A percentile compares a stretch with the other conserved stretches of the same genome.
Evolutionary conservation across 495 filamentous ascomycete species (phyloP).

Genomic region (Daldinia vernicosa): DNA sequence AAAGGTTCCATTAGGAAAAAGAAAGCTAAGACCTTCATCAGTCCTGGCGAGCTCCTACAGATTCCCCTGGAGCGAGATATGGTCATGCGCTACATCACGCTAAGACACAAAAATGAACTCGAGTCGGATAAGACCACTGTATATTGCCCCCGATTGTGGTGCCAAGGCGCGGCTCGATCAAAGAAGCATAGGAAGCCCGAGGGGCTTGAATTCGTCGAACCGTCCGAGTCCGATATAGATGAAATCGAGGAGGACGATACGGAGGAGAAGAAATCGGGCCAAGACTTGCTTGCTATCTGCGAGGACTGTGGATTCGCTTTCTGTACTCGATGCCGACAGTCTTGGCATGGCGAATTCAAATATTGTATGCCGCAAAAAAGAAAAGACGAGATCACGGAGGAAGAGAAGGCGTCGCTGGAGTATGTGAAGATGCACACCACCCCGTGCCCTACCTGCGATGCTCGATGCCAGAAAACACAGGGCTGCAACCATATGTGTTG

Average conservation of each 20-base stretch:
- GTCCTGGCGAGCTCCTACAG: constrained; percentile 86
- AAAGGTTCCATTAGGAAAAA: constrained; percentile 44
- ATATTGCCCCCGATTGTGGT: constrained; percentile 95
- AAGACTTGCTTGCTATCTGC: constrained; percentile 75
- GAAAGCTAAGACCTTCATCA: constrained; percentile 70
- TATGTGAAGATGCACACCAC: constrained; percentile 84
- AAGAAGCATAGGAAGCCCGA: constrained; percentile 78
- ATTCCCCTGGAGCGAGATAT: constrained; percentile 78
- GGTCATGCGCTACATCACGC: constrained; percentile 83
- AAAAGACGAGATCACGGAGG: constrained; percentile 73
- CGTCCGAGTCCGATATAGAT: constrained; percentile 55
- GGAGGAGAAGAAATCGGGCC: constrained; percentile 34
- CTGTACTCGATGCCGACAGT: constrained; percentile 69
- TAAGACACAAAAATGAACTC: constrained; percentile 91
- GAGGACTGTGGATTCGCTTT: constrained; percentile 93
- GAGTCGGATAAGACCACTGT: constrained; percentile 91
- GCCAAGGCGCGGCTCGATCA: constrained; percentile 86
- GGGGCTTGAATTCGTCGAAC: constrained; percentile 58
- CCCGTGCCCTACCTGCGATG: constrained; percentile 88
- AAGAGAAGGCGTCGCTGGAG: constrained; percentile 84
- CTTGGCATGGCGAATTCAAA: constrained; percentile 89
- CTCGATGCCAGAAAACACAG: constrained; percentile 85
- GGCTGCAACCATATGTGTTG: constrained; percentile 99
- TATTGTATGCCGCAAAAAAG: constrained; percentile 67
- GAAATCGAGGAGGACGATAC: constrained; percentile 45